These are phyloP conservation scores for Stromatinia cepivora DNA, from an alignment of 2,329 filamentous ascomycete species.

Conservation along the genomic window DNA sequence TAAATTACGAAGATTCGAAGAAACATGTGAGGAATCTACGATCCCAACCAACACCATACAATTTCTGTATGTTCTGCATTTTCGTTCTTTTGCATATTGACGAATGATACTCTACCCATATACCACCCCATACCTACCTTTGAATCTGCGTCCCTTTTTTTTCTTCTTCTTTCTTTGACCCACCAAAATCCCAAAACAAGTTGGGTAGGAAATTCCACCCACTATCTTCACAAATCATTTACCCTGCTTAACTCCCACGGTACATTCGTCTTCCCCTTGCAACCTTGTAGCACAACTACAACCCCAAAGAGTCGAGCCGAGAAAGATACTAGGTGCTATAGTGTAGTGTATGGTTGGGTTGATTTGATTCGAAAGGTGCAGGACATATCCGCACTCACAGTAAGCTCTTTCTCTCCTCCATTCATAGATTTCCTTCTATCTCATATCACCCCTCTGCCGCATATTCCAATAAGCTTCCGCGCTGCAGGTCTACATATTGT, in stretches of 20 bases:
- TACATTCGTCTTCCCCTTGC: slow-evolving; percentile 8
- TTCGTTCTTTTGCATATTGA: slow-evolving; percentile 3
- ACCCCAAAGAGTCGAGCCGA: slow-evolving; percentile 15
- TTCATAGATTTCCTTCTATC: slow-evolving; percentile 3
- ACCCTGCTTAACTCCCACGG: slow-evolving; percentile 1
- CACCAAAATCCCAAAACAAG: neutral
- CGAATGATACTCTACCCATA: neutral
- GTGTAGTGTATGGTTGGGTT: neutral
- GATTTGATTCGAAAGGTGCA: slow-evolving; percentile 1
- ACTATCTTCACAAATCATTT: neutral
- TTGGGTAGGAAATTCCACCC: neutral
- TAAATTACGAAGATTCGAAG: neutral
- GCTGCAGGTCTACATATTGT: slow-evolving; percentile 1
- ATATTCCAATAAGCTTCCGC: slow-evolving; percentile 2
- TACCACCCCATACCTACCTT: no score
- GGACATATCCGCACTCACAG: slow-evolving; percentile 5
- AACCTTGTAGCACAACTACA: neutral
- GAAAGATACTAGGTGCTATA: neutral
- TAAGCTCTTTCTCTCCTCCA: neutral
- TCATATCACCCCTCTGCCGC: neutral
- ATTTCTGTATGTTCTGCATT: slow-evolving; percentile 1
- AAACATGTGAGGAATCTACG: neutral
- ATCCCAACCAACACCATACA: neutral
- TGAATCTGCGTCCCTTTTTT: neutral
- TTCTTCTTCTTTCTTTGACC: neutral